phyloP scores from a whole-genome alignment of 2,329 filamentous ascomycete genomes.

The Dactylellina haptotyla region DNA sequence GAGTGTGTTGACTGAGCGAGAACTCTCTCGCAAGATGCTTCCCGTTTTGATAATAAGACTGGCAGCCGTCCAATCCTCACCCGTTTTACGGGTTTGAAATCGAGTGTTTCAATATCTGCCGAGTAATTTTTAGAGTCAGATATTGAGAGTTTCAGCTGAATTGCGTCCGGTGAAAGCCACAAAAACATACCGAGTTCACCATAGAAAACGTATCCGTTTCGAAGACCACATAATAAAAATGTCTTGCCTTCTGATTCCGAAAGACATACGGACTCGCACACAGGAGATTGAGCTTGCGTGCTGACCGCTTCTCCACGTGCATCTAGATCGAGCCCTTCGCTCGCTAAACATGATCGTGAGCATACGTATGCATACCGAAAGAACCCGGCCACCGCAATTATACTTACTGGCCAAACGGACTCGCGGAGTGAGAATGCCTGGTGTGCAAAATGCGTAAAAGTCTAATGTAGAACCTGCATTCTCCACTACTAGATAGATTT shows the following conservation, averaged over 20 bases:
- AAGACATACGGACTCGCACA: constrained; percentile 56
- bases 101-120: constrained; percentile 18
- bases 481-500: constrained; percentile 10
- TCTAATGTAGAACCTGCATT: constrained; percentile 13
- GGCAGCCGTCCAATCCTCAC: constrained; percentile 40
- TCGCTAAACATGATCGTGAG: constrained; percentile 36
- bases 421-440: neutral
- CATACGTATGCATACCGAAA: too few relatives aligned
- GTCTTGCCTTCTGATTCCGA: constrained; percentile 47
- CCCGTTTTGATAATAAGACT: constrained; percentile 26
- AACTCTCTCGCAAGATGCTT: constrained; percentile 17
- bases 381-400: neutral
- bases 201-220: constrained; percentile 63
- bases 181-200: constrained; percentile 28
- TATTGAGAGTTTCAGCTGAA: too few relatives aligned
- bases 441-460: constrained; percentile 15
- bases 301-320: constrained; percentile 13
- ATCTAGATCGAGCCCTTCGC: constrained; percentile 27
- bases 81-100: constrained; percentile 4
- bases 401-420: constrained; percentile 52
- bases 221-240: constrained; percentile 63
- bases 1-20: constrained; percentile 44
- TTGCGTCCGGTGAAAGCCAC: too few relatives aligned
- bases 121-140: neutral
- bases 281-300: constrained; percentile 41